Base-by-base conservation (phyloP, 2,329 filamentous ascomycete species). In the Cytospora piceae region DNA sequence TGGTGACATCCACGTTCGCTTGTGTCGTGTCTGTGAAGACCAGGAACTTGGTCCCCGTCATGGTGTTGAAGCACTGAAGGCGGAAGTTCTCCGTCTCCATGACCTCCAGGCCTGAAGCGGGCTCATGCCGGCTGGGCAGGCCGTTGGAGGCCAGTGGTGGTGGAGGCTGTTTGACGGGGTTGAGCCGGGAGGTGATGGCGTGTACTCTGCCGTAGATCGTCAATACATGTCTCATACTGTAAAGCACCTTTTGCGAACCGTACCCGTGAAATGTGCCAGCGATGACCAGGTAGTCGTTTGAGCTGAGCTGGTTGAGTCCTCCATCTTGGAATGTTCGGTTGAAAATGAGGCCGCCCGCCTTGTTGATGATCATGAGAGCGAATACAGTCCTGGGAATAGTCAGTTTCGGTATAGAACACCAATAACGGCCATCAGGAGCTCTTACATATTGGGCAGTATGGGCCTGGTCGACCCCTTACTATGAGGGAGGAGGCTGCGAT, bases 261-360 rank as follows among this genome's bases (percentile, higher is more conserved):
- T 81, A 94, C 92, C 93, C 95, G 76, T 99, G 95, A 78, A 99
- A 99, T 62, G 95, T 99, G 65, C 95, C 95, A 8, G 95, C 95
- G 32, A 99, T 87, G 71, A 98, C 94, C 37, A 99, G 90, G 75
- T 96, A 96, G 83, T 99, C 95, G 77, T 99, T 99, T 72, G 92
- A 94, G 71, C 87, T 92, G 72, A 99, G 89, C 76, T 94, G 93
- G 77, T 92, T 91, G 67, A 99, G 86, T 55, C 86, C 92, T 67
- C 88, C 91, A 53, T 94, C 88, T 73, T 94, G 89, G 78, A 99
- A 98, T 74, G 93, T 92, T 72, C 93, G 92, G 80, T 98, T 94
- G 83, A 96, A 99, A 79, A 99, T 90, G 62, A 99, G 86, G 73
- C 95, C 95, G 67, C 94, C 95, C 70, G 95, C 94, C 85, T 99